Evolutionary conservation across 306 rosid species (phyloP).

Genomic region (Boehmeria nivea): DNA sequence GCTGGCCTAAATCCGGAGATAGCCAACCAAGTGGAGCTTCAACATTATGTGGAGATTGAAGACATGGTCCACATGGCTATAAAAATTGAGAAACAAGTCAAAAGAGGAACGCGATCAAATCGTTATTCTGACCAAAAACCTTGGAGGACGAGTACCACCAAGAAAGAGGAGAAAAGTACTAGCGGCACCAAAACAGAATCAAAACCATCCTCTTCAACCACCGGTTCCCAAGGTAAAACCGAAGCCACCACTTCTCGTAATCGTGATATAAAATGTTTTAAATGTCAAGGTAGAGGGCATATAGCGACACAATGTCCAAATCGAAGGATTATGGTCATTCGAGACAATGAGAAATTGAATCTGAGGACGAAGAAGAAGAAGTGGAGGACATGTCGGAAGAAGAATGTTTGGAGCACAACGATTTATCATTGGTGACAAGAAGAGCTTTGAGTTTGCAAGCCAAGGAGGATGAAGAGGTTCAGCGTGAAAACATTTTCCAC

Average conservation of each 20-base stretch:
- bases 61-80: neutral
- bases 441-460: neutral
- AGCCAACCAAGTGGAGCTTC: neutral
- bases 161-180: neutral
- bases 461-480: neutral
- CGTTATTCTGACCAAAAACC: neutral
- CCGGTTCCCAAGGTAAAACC: conserved; percentile 3
- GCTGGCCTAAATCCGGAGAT: neutral
- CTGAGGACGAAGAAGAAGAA: neutral
- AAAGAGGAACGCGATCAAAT: neutral
- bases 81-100: neutral
- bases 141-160: neutral
- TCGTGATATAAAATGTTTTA: too few relatives aligned
- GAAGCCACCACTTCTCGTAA: neutral
- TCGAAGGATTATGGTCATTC: neutral
- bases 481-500: neutral
- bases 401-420: neutral
- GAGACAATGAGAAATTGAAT: conserved; percentile 3
- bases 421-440: neutral
- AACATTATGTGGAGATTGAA: neutral
- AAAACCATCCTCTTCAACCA: neutral
- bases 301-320: conserved; percentile 2
- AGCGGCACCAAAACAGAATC: neutral
- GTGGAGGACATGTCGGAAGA: neutral
- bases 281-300: conserved; percentile 8